Evolutionary conservation across 768 basidiomycete species (phyloP), one percentile per base, ranked within the genome.

Genomic region (Mycena leptocephala): DNA sequence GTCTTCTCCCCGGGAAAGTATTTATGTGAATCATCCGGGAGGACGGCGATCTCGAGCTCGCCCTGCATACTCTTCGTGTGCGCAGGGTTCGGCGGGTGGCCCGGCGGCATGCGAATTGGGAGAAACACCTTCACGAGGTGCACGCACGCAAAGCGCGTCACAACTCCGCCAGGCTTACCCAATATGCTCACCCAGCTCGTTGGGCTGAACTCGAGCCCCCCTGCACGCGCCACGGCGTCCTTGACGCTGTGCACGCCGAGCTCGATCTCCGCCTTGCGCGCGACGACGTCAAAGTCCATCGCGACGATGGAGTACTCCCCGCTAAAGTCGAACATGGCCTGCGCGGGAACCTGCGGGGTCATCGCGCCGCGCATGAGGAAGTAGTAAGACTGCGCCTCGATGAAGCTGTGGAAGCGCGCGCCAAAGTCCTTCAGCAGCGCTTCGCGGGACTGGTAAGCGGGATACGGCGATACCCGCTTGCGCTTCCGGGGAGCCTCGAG

Each of bases 1-100:
- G 87, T 90, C 66, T 89, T 87, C 83, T 90, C 87, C 48, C 92
- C 92, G n/a, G 88, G 85, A 77, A 92, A 87, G 74, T 88, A 84
- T 9, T 48, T 79, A 80, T 93, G 92, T 8, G 91, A 88, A 24
- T 86, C 85, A 76, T 93, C 92, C 10, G 89, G 87, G 18, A 92
- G 80, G 33, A 91, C 83, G 14, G 87, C 86, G 28, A 92, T 84
- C 78, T 92, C 90, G 43, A 93, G 80, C 80, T 93, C 91, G n/a
- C 91, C 92, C 28, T 85, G 83, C 85, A 92, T 88, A 37, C 77
- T 79, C 79, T 89, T 88, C 28, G 76, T 70, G n/a, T 33, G 75
- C 41, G 74, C 75, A n/a, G 71, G 72, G 56, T 78, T 77, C 14
- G 66, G 75, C 20, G 76, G 67, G 67, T 78, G 63, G 4, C 69